Evolutionary conservation across 2,329 filamentous ascomycete genomes (phyloP).

Genomic region (Penicillium sp.): DNA sequence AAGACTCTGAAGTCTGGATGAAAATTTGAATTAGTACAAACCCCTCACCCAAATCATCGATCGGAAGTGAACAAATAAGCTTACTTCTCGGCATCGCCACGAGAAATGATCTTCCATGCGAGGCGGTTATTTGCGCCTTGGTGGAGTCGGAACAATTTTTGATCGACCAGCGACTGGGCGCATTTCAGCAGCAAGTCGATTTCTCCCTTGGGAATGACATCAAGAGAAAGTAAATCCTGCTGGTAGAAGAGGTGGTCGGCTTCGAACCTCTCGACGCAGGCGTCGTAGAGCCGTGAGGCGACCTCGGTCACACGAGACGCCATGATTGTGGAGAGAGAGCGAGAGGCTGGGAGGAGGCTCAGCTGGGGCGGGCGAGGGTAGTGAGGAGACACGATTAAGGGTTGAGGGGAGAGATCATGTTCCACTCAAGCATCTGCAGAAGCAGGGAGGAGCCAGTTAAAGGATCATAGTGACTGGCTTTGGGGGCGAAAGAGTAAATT

Average conservation of each 20-base stretch:
- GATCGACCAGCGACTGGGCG: conserved; percentile 48
- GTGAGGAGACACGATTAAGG: neutral
- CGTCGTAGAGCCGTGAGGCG: conserved; percentile 48
- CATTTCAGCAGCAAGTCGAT: conserved; percentile 46
- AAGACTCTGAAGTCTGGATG: conserved; percentile 46
- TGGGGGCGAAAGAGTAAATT: conserved; percentile 15
- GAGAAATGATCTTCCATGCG: conserved; percentile 51
- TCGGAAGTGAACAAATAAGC: conserved; percentile 3
- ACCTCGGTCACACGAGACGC: conserved; percentile 40
- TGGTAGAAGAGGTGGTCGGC: conserved; percentile 50
- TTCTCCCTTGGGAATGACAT: conserved; percentile 47
- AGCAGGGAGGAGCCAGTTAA: conserved; percentile 14
- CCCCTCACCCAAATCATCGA: neutral
- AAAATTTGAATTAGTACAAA: conserved; percentile 1
- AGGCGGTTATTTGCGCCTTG: conserved; percentile 46
- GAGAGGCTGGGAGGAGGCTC: conserved; percentile 18
- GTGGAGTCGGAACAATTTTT: conserved; percentile 49
- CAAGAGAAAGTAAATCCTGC: conserved; percentile 46
- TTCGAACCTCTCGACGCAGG: conserved; percentile 43
- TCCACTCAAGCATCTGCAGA: conserved; percentile 27
- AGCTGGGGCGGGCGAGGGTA: conserved; percentile 19
- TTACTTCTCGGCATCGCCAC: conserved; percentile 53
- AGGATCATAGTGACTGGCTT: conserved; percentile 19
- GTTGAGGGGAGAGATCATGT: conserved; percentile 33
- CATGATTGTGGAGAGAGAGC: conserved; percentile 29